Conservation (phyloP, 2,329 filamentous ascomycete genomes). For the Didymella segeticola region DNA sequence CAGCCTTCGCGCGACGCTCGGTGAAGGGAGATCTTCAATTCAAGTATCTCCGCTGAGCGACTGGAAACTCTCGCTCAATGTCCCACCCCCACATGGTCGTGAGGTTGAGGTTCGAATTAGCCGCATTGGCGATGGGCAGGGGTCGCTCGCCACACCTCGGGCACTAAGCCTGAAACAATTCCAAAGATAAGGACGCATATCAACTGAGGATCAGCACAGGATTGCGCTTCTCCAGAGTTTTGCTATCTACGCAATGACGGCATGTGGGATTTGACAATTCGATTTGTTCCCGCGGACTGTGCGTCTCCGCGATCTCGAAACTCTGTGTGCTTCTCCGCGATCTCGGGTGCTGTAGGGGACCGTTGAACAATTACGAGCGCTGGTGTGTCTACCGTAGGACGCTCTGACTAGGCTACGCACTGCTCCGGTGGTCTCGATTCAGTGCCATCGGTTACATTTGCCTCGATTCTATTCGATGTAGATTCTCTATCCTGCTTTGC, state of each 20-base stretch:
- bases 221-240: conserved; percentile 13
- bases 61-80: background rate
- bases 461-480: conserved; percentile 5
- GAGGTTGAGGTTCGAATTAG: conserved; percentile 19
- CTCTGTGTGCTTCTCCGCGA: conserved; percentile 22
- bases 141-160: conserved; percentile 5
- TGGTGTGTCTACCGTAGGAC: conserved; percentile 12
- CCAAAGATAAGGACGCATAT: conserved; percentile 48
- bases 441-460: conserved; percentile 4
- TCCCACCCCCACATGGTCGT: conserved; percentile 25
- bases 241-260: conserved; percentile 25
- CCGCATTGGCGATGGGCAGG: background rate
- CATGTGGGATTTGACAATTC: conserved; percentile 22
- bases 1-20: background rate
- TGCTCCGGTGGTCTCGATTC: background rate
- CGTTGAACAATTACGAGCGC: conserved; percentile 18
- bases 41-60: conserved; percentile 30
- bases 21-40: background rate
- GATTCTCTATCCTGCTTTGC: background rate
- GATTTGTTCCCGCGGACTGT: conserved; percentile 4
- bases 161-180: conserved; percentile 33
- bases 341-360: conserved; percentile 17
- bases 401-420: conserved; percentile 3
- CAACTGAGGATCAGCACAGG: conserved; percentile 23
- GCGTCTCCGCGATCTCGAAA: conserved; percentile 9